Percentiles rank a stretch among this genome's conserved stretches.
These are phyloP conservation scores for Cupressus sempervirens DNA, from an alignment of 75 land plant genomes.

Conservation along the genomic window DNA sequence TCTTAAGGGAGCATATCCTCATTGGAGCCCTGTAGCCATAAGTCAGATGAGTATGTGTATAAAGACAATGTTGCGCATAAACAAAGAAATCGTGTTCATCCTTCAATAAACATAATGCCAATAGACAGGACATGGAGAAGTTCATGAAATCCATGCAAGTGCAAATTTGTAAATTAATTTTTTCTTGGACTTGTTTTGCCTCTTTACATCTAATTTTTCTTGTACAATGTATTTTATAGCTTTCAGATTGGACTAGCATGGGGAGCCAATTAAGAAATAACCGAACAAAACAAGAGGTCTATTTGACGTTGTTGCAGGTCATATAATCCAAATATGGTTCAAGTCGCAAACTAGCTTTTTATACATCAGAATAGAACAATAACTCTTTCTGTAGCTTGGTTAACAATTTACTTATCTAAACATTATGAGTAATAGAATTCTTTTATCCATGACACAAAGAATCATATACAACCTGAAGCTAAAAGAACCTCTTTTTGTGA, in stretches of 20 bases:
- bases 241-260: slow-evolving; percentile 28
- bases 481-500: slow-evolving; percentile 15
- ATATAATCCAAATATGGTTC: slow-evolving; percentile 39
- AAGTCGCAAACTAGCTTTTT: slow-evolving; percentile 51
- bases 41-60: slow-evolving; percentile 59
- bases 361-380: slow-evolving; percentile 27
- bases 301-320: slow-evolving; percentile 48
- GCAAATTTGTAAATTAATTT: too few species aligned
- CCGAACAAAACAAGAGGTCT: slow-evolving; percentile 19
- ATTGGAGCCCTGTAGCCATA: slow-evolving; percentile 71
- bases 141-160: too few species aligned
- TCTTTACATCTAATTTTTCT: not conserved
- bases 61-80: not conserved
- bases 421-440: not conserved
- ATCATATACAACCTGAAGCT: slow-evolving; percentile 23
- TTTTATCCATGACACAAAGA: not conserved
- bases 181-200: not conserved
- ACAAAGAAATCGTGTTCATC: not conserved
- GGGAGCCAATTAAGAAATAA: slow-evolving; percentile 20
- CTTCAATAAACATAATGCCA: not conserved
- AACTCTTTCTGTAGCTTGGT: slow-evolving; percentile 28
- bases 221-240: slow-evolving; percentile 16
- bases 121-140: not conserved
- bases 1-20: slow-evolving; percentile 47
- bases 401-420: slow-evolving; percentile 24